These are phyloP conservation scores for Trametes cubensis DNA, from an alignment of 768 basidiomycete genomes.

Conservation along the genomic window DNA sequence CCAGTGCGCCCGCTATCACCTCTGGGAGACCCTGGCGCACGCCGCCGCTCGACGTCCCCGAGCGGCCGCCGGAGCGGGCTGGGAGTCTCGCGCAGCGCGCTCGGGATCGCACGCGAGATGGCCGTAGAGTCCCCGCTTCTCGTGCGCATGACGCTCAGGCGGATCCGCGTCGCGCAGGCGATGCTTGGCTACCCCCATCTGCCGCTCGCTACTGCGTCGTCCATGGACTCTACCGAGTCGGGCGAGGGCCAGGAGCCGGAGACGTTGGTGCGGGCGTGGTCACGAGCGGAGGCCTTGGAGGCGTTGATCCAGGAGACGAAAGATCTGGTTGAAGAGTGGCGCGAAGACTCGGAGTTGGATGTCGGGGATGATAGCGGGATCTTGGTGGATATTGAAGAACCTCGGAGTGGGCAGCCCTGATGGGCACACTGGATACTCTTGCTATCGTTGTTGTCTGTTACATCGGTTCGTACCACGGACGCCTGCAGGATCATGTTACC, in stretches of 20 bases:
- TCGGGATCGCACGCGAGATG: slow-evolving; percentile 39
- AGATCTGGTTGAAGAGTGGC: slow-evolving; percentile 62
- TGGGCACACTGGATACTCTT: neutral
- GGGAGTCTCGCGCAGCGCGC: slow-evolving; percentile 17
- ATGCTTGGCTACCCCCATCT: slow-evolving; percentile 66
- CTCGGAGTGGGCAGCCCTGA: slow-evolving; percentile 9
- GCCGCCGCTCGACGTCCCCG: slow-evolving; percentile 11
- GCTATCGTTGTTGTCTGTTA: neutral
- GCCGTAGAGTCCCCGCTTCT: slow-evolving; percentile 55
- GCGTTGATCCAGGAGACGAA: slow-evolving; percentile 57
- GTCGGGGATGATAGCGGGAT: slow-evolving; percentile 27
- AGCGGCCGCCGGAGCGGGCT: slow-evolving; percentile 11
- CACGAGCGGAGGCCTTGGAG: slow-evolving; percentile 52
- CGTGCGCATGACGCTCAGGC: slow-evolving; percentile 57
- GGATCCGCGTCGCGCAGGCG: slow-evolving; percentile 63
- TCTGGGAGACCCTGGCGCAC: neutral
- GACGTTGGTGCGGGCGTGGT: slow-evolving; percentile 48
- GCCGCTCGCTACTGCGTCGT: slow-evolving; percentile 43
- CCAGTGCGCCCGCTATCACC: slow-evolving; percentile 38
- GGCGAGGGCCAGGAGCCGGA: slow-evolving; percentile 26
- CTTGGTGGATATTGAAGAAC: slow-evolving; percentile 27
- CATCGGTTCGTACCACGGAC: neutral
- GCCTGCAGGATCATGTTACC: neutral
- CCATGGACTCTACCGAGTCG: slow-evolving; percentile 34
- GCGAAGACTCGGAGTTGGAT: slow-evolving; percentile 26